Evolutionary conservation across 2,329 filamentous ascomycete species (phyloP), one percentile per base, ranked within the genome.

Genomic region (Trematosphaeria pertusa): DNA sequence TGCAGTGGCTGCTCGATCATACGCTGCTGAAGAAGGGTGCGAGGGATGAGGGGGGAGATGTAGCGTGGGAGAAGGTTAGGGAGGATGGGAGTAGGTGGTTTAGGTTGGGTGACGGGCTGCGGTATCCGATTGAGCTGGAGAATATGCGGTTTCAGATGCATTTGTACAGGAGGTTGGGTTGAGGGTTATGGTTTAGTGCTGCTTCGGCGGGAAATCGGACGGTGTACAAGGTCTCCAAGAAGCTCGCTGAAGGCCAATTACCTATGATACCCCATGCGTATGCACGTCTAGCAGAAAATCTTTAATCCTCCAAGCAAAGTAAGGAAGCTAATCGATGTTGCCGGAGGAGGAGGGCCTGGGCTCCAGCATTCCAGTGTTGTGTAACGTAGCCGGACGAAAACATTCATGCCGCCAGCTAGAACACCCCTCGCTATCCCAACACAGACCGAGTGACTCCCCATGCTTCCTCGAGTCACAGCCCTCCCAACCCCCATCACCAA

Each of bases 61-160:
- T 28, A 21, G 53, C 45, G 20, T 97, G 93, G 93, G 82, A 86
- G 57, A 91, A 88, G 71, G 48, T 96, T 2, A 77, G 88, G 43
- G 84, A 84, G 17, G 81, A 91, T 50, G 90, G 96, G 37, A 91
- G 89, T 2, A 75, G 83, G 43, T 97, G 93, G 93, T 97, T 93
- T 73, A 83, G 93, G 33, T 73, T 96, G 26, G 67, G 70, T 6
- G 61, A 66, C n/a, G 66, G 58, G 12, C 72, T 97, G 56, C 77
- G 79, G 31, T 97, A 97, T 73, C 88, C 91, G 6, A 91, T 97
- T 61, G 81, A 86, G 40, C 74, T 97, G 65, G 93, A 97, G 75
- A 90, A 97, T 67, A 96, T 97, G 92, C 85, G 92, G 36, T 96
- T 93, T 72, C 93, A 97, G 72, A 79, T 96, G 60, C 91, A 97